Conservation (phyloP, 2,329 filamentous ascomycete species). For the Chaetomiaceae sp. region DNA sequence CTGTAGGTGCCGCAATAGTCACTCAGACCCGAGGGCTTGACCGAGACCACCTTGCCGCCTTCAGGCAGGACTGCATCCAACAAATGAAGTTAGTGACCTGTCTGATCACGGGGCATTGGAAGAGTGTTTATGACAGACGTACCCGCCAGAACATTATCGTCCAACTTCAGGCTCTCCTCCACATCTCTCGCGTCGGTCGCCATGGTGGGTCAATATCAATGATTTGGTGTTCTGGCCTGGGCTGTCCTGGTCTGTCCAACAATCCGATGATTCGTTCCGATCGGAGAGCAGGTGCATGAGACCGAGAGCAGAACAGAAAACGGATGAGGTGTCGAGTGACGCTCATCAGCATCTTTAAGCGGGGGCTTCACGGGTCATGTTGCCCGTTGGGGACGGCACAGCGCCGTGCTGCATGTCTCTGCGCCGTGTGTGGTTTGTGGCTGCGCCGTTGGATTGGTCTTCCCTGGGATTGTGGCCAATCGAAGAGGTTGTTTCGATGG, state of each 20-base stretch:
- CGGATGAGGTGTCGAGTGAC: neutral
- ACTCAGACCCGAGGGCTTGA: slow-evolving; percentile 21
- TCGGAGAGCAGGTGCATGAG: no score
- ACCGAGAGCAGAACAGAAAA: neutral
- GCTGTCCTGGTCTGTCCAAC: no score
- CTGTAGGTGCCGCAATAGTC: slow-evolving; percentile 19
- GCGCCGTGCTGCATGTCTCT: neutral
- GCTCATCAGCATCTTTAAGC: neutral
- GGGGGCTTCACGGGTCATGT: neutral
- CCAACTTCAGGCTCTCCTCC: slow-evolving; percentile 17
- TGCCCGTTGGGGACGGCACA: slow-evolving; percentile 4
- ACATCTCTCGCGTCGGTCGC: slow-evolving; percentile 16
- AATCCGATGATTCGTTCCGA: no score
- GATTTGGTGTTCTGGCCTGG: neutral
- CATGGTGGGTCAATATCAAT: slow-evolving; percentile 5
- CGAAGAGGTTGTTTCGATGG: slow-evolving; percentile 10
- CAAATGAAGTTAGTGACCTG: neutral
- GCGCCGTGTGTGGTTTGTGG: neutral
- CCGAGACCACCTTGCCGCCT: slow-evolving; percentile 20
- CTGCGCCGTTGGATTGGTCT: slow-evolving; percentile 2
- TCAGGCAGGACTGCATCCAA: slow-evolving; percentile 16
- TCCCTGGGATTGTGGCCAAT: slow-evolving; percentile 15
- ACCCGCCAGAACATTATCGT: slow-evolving; percentile 20
- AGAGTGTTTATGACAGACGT: neutral
- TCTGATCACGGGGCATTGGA: no score